Conservation (phyloP, 306 rosid species). For the Erythrophleum fordii region DNA sequence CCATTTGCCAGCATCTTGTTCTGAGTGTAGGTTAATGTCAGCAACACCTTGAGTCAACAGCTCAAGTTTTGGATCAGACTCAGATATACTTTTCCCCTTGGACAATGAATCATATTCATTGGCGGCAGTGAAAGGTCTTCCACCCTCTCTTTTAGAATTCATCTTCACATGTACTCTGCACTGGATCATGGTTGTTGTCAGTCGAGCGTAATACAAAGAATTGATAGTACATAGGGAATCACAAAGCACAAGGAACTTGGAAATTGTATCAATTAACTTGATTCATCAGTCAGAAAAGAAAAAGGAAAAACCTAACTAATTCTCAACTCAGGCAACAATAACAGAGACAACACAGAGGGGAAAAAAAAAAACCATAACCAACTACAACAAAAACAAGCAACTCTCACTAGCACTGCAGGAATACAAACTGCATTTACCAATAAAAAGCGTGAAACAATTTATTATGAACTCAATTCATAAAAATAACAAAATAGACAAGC, state of each 20-base stretch:
- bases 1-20: constrained; percentile 72
- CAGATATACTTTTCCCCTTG: constrained; percentile 49
- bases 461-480: too few species aligned
- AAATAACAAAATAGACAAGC: too few species aligned
- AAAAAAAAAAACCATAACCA: too few species aligned
- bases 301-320: neutral
- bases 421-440: too few species aligned
- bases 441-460: too few species aligned
- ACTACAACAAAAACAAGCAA: too few species aligned
- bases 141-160: constrained; percentile 66
- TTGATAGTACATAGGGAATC: too few species aligned
- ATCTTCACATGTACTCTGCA: constrained; percentile 33
- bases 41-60: constrained; percentile 60
- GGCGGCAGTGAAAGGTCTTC: too few species aligned
- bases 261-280: neutral
- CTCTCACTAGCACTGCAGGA: too few species aligned
- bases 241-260: neutral
- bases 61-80: constrained; percentile 42
- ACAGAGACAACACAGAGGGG: neutral
- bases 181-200: too few species aligned
- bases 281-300: constrained; percentile 12
- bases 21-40: constrained; percentile 47
- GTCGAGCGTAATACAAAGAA: too few species aligned
- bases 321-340: neutral
- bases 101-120: constrained; percentile 34